These are phyloP conservation scores for Talaromyces proteolyticus DNA, from an alignment of 495 filamentous ascomycete species.

Conservation along the genomic window DNA sequence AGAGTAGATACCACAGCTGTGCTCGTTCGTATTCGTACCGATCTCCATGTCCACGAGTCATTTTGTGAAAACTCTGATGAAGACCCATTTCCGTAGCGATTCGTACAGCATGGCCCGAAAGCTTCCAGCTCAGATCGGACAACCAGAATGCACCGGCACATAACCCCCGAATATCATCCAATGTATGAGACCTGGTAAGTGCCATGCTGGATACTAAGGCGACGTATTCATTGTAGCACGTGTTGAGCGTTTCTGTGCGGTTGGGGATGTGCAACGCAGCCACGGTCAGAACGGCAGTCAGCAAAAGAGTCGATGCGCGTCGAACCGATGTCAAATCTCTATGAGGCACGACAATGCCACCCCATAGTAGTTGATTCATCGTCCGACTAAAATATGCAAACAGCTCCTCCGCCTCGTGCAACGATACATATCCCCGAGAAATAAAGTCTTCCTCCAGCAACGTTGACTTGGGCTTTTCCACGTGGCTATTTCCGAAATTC, in stretches of 20 bases:
- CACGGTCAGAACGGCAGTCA: conserved; percentile 45
- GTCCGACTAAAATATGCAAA: conserved; percentile 48
- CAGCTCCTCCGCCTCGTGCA: conserved; percentile 45
- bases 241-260: conserved; percentile 42
- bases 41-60: conserved; percentile 36
- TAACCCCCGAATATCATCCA: conserved; percentile 47
- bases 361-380: conserved; percentile 51
- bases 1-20: conserved; percentile 46
- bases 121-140: conserved; percentile 47
- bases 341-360: conserved; percentile 48
- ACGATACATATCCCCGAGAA: conserved; percentile 37
- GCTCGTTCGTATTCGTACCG: conserved; percentile 46
- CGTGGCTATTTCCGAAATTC: conserved; percentile 40
- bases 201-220: conserved; percentile 45
- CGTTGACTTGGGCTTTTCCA: conserved; percentile 37
- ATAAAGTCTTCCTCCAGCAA: conserved; percentile 48
- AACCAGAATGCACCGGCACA: conserved; percentile 51
- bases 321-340: conserved; percentile 42
- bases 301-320: conserved; percentile 41
- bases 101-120: conserved; percentile 48
- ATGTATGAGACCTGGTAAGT: conserved; percentile 40
- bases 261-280: conserved; percentile 48
- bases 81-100: conserved; percentile 48
- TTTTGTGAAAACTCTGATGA: conserved; percentile 43
- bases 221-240: conserved; percentile 46